Base-by-base conservation (phyloP, 352 stramenopile genomes). In the Globisporangium okanoganense region DNA sequence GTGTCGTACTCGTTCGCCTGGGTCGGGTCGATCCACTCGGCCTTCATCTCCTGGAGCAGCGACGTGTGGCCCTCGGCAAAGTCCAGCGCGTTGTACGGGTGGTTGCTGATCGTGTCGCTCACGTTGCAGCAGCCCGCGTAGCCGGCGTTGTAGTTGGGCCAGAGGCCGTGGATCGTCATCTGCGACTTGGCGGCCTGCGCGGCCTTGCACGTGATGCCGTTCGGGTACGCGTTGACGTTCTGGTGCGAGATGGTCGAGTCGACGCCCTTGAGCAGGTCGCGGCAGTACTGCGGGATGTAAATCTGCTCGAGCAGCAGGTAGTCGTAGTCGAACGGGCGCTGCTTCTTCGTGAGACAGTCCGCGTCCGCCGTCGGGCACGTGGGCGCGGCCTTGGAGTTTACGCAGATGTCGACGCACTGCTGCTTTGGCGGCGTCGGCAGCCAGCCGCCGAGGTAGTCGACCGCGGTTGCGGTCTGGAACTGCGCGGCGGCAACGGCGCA, bases 231-330 rank as follows among this genome's bases (percentile, higher is more conserved):
- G 55, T 79, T 68, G n/a, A 93, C 79, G 61, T 90, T 90, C 70
- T 87, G 81, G 68, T 93, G 83, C 58, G 81, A 88, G 70, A 91
- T 79, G 38, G 83, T 93, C 63, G 70, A 80, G 71, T 93, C 83
- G 22, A 86, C 70, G 51, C 83, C 83, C 8, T 79, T 66, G 47
- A 91, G 76, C 45, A 93, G 61, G 64, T 93, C 81, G 29, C 83
- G 83, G 65, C 83, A 93, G 67, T 88, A 93, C 68, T 93, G 83
- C 67, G 83, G 83, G 60, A 87, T 71, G 60, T 79, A 93, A 56
- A 93, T 67, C 70, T 93, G 78, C 67, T 93, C 82, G 16, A 93
- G 67, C 49, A 90, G 54, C 40, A 93, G 60, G 69, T 86, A 91
- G 71, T 91, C 84, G 57, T 84, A 91, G 73, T 90, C 82, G 51